Evolutionary conservation across 2,329 filamentous ascomycete genomes (phyloP).

Genomic region (Phoma sp.): DNA sequence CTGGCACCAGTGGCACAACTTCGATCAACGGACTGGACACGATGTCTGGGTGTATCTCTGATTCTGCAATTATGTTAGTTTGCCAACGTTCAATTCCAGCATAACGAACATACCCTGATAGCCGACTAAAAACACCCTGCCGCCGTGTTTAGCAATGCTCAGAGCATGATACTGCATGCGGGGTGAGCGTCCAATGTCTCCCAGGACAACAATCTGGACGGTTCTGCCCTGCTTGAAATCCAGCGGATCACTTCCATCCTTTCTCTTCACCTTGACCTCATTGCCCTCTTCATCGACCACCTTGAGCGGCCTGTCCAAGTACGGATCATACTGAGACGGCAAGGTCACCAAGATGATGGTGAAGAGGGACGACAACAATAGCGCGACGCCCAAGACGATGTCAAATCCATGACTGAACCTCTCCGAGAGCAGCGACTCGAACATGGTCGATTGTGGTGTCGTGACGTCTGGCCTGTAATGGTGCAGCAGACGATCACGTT

Average conservation of each 20-base stretch:
- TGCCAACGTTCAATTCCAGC: neutral
- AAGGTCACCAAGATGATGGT: conserved; percentile 60
- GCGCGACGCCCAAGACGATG: conserved; percentile 48
- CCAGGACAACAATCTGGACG: conserved; percentile 87
- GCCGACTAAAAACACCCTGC: conserved; percentile 82
- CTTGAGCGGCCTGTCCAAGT: conserved; percentile 36
- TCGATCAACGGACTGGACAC: conserved; percentile 70
- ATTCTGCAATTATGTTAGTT: conserved; percentile 62
- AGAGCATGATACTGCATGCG: conserved; percentile 99
- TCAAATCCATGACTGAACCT: conserved; percentile 39
- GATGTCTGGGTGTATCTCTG: conserved; percentile 80
- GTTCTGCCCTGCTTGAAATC: conserved; percentile 52
- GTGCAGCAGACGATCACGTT: conserved; percentile 21
- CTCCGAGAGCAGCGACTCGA: conserved; percentile 41
- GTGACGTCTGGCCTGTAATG: conserved; percentile 24
- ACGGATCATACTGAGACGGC: conserved; percentile 59
- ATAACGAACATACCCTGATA: conserved; percentile 69
- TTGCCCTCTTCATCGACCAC: conserved; percentile 36
- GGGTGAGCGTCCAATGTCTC: conserved; percentile 93
- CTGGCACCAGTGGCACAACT: conserved; percentile 71
- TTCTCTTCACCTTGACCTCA: conserved; percentile 25
- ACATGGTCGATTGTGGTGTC: conserved; percentile 25
- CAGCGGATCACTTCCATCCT: conserved; percentile 29
- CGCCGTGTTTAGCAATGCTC: conserved; percentile 84
- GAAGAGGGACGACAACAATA: conserved; percentile 55